Base-by-base conservation (phyloP, 129 eudicot genomes). In the Centrapalus pauciflorus region DNA sequence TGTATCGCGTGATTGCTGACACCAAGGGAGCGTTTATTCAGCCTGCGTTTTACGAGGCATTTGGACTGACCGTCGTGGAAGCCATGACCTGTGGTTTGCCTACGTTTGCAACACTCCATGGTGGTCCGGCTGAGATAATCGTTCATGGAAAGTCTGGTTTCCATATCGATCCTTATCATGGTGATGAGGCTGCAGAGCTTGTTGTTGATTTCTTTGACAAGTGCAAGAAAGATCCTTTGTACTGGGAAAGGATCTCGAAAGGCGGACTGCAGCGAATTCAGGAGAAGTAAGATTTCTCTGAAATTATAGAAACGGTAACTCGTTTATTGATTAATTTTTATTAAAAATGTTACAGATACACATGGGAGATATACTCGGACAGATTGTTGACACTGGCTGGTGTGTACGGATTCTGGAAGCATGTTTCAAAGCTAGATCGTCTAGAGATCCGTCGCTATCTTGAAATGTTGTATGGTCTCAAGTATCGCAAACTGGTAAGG, bases 31-130 rank as follows among this genome's bases (percentile, higher is more conserved):
- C 72, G 0, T 88, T 85, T 37, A 87, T 88, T 58, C 92, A 88
- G 43, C 96, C 96, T 37, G 91, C 95, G 4, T 79, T 84, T 25
- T 87, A 87, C 3, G 95, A 87, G 73, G 95, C 95, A 4, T 87
- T 87, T 16, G 96, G 96, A 5, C 65, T 88, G 83, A 88, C 92
- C 11, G 96, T 85, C 13, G 84, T 88, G 0, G 96, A 85, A 79
- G 92, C 92, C 67, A 88, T 88, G 96, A 82, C 96, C 5, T 84
- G 92, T 52, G 96, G 96, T 13, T 55, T 85, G 48, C 96, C 96
- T 3, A 88, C 96, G 9, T 88, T 88, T 58, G 96, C 96, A 0
- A 88, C 92, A 21, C 40, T 77, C 33, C 70, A 88, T 33, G 96
- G 92, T 24, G 96, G 96, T n/a, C 96, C 96, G 0, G 89, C 92